Conservation (phyloP, 495 filamentous ascomycete species). For the Xylaria scruposa region DNA sequence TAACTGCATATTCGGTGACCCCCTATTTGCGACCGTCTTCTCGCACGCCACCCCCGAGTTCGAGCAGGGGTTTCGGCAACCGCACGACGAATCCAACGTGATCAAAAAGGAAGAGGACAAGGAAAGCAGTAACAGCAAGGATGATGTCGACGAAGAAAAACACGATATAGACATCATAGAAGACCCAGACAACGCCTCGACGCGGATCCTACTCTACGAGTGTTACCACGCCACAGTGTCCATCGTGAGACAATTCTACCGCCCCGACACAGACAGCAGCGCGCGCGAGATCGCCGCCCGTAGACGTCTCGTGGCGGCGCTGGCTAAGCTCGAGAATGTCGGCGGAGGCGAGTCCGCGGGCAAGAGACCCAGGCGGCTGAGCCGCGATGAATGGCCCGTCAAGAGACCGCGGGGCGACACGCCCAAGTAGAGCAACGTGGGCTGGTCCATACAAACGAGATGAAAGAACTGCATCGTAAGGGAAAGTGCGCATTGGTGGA, state of each 20-base stretch:
- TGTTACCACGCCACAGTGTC: constrained; percentile 54
- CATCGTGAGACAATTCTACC: constrained; percentile 57
- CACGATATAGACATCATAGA: constrained; percentile 41
- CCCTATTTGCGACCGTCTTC: constrained; percentile 59
- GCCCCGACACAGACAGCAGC: constrained; percentile 51
- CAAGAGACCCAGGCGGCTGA: constrained; percentile 38
- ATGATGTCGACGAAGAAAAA: neutral
- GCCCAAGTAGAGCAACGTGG: neutral
- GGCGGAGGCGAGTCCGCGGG: constrained; percentile 33
- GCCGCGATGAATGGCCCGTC: constrained; percentile 40
- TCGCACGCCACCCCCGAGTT: constrained; percentile 32
- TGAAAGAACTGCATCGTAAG: too few relatives aligned
- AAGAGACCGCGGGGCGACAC: constrained; percentile 35
- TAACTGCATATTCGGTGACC: constrained; percentile 65
- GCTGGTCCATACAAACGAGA: neutral
- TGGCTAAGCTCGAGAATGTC: constrained; percentile 47
- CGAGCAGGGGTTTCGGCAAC: constrained; percentile 4
- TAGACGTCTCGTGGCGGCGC: constrained; percentile 47
- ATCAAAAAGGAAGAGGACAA: neutral
- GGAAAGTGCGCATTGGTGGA: neutral
- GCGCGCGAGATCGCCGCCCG: constrained; percentile 54
- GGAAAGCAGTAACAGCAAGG: neutral
- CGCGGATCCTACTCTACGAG: constrained; percentile 55
- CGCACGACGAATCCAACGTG: constrained; percentile 6
- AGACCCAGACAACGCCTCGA: constrained; percentile 40